These are phyloP conservation scores for Adenanthera pavonina DNA, from an alignment of 306 rosid species.

Conservation along the genomic window DNA sequence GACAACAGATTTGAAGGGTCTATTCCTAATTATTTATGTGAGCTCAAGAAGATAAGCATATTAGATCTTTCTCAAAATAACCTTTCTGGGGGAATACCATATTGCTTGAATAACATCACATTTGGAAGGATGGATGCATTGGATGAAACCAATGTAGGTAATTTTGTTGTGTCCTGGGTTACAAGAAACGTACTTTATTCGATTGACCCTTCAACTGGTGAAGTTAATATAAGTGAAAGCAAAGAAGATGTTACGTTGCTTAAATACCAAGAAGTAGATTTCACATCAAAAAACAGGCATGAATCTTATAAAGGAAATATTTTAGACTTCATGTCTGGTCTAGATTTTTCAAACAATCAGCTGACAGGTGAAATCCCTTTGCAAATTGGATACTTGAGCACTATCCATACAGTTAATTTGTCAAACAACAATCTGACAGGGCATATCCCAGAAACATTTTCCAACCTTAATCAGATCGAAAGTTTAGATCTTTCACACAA, in stretches of 20 bases:
- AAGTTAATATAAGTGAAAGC: background rate
- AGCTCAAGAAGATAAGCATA: background rate
- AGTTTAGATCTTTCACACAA: constrained; percentile 32
- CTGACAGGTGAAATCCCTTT: background rate
- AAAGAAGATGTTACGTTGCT: background rate
- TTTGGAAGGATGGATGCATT: background rate
- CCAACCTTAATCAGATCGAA: background rate
- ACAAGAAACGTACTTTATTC: background rate
- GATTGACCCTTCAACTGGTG: background rate
- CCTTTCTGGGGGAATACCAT: background rate
- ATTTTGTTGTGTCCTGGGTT: background rate
- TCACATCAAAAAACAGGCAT: constrained; percentile 22
- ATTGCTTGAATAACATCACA: background rate
- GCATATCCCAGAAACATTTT: background rate
- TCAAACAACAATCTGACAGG: constrained; percentile 22
- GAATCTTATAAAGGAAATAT: background rate
- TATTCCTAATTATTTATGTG: background rate
- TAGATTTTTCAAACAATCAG: constrained; percentile 33
- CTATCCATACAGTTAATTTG: constrained; percentile 27
- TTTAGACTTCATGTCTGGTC: constrained; percentile 25
- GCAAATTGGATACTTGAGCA: constrained; percentile 16
- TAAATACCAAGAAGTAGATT: background rate
- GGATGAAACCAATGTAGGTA: background rate
- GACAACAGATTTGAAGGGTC: constrained; percentile 29
- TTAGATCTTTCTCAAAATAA: constrained; percentile 29